Evolutionary conservation across 2,329 filamentous ascomycete species (phyloP), one percentile per base, ranked within the genome.

Genomic region (Pseudogymnoascus sp.): DNA sequence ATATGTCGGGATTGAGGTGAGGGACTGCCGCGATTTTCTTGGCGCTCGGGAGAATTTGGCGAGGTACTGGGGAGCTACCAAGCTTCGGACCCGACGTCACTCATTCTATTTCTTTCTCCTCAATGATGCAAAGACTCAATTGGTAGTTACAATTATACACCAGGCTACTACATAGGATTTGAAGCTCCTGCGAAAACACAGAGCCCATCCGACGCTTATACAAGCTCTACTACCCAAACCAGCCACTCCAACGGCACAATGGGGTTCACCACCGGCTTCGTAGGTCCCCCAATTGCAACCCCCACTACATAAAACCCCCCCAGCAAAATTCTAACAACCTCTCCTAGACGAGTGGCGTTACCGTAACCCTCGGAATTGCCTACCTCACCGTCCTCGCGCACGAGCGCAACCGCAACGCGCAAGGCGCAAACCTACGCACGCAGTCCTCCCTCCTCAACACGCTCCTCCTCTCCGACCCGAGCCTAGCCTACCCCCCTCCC

Each of bases 241-340:
- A 33, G 35, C 10, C 6, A 21, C 17, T 21, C 35, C n/a, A 62
- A 21, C 26, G 53, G 42, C 59, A 72, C 64, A 68, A 91, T 91
- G 88, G 88, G 88, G 72, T 90, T 91, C 79, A 82, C 84, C 68
- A 82, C 85, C 44, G 89, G 89, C 69, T 89, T 92, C 74, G 89
- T 92, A 82, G 67, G 87, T 78, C 62, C 61, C 60, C 26, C 42
- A 33, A 26, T 53, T 31, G 44, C 7, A 60, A 62, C 19, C 33
- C 38, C 17, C 13, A 31, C 23, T 60, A 7, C 31, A n/a, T 26
- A 31, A 40, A 26, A 38, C 21, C 21, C 21, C 44, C 46, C 59
- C 37, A 64, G 62, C 21, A 23, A 3, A 33, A 66, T 60, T 64
- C 66, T 66, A 65, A 67, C 50, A 23, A 15, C n/a, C 19, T 42